Evolutionary conservation across 140 eudicot genomes (phyloP).

Genomic region (Senecio squalidus): DNA sequence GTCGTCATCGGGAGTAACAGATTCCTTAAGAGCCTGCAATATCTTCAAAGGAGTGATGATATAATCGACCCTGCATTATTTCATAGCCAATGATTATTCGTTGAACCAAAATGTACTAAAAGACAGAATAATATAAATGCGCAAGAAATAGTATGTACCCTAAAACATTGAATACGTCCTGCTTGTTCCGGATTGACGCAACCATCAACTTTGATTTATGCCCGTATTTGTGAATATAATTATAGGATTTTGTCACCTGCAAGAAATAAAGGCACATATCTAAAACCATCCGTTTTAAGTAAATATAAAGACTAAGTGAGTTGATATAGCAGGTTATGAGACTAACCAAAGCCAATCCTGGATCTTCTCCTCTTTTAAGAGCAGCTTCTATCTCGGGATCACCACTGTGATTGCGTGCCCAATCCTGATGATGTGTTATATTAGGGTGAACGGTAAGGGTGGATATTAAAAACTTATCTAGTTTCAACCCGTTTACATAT

Average conservation of each 20-base stretch:
- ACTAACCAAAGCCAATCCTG: conserved; percentile 96
- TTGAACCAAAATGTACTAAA: not conserved
- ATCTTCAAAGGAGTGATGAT: conserved; percentile 93
- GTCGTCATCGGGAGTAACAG: conserved; percentile 83
- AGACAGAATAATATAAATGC: not conserved
- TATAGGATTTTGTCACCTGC: conserved; percentile 90
- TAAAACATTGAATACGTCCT: conserved; percentile 75
- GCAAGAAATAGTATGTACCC: conserved; percentile 40
- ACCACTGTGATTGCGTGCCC: conserved; percentile 91
- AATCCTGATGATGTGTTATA: conserved; percentile 48
- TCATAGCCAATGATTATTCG: not conserved
- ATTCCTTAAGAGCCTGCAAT: conserved; percentile 86
- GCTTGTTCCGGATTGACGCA: conserved; percentile 97
- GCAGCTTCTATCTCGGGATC: conserved; percentile 91
- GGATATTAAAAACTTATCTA: not conserved
- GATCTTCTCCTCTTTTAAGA: conserved; percentile 93
- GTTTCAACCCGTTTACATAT: not conserved
- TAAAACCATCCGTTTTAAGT: not conserved
- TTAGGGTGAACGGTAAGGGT: not conserved
- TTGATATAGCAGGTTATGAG: conserved; percentile 4
- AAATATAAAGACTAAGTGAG: conserved; percentile 6
- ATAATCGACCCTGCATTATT: conserved; percentile 77
- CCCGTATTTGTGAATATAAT: conserved; percentile 89
- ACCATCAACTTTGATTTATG: conserved; percentile 92
- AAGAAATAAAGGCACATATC: not conserved